These are phyloP conservation scores for Pythium pyrilobum DNA, from an alignment of 352 stramenopile genomes.

Conservation along the genomic window DNA sequence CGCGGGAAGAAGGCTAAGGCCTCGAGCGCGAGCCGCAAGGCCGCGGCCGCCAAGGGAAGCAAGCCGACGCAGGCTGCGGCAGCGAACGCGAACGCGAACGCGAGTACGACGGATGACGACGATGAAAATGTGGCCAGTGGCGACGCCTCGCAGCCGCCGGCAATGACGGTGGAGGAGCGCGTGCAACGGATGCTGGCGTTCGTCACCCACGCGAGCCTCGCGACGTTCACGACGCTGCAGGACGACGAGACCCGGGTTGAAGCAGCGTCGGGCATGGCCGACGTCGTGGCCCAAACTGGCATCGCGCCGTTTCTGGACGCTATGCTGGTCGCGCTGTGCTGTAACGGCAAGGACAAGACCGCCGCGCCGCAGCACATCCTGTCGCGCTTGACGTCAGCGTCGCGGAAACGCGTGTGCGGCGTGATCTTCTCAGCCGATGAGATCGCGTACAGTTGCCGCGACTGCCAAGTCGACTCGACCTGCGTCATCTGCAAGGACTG, in stretches of 20 bases:
- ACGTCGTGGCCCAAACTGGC: constrained; percentile 3
- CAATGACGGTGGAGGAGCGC: constrained; percentile 25
- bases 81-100: too few species aligned
- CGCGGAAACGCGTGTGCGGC: constrained; percentile 73
- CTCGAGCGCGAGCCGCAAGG: constrained; percentile 45
- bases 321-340: constrained; percentile 51
- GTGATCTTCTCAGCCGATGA: constrained; percentile 83
- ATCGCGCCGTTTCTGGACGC: constrained; percentile 34
- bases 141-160: constrained; percentile 17
- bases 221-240: neutral
- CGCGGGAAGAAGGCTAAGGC: constrained; percentile 69
- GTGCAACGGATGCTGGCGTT: constrained; percentile 44
- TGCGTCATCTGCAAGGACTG: constrained; percentile 86
- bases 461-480: constrained; percentile 82
- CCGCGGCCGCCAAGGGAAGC: constrained; percentile 16
- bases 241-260: neutral
- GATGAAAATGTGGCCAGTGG: too few species aligned
- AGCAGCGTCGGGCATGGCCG: neutral
- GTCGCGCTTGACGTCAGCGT: constrained; percentile 48
- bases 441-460: constrained; percentile 85
- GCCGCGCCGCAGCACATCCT: constrained; percentile 47
- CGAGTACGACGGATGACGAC: too few species aligned
- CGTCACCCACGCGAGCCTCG: constrained; percentile 35
- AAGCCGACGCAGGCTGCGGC: too few species aligned
- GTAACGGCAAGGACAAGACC: constrained; percentile 42